These are phyloP conservation scores for Usnea hakonensis DNA, from an alignment of 495 filamentous ascomycete genomes.

Conservation along the genomic window DNA sequence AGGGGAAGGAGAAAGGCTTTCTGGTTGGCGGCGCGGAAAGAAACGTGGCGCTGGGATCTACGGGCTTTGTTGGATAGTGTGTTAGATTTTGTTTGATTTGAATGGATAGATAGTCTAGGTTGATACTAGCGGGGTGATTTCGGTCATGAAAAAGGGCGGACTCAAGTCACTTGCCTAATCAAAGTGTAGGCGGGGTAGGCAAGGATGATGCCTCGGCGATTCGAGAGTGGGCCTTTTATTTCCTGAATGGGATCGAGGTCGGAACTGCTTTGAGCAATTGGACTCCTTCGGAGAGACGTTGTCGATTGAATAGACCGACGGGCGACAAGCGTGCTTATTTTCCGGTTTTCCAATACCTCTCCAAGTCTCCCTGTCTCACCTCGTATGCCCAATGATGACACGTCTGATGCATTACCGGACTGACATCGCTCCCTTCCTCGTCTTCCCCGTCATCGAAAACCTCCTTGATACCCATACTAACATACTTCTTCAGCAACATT, in stretches of 20 bases:
- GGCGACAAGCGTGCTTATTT: slow-evolving; percentile 10
- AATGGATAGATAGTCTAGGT: neutral
- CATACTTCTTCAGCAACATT: slow-evolving; percentile 40
- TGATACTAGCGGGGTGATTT: no score
- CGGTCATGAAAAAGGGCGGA: no score
- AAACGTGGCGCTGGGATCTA: neutral
- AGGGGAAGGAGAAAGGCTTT: neutral
- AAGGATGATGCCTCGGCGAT: no score
- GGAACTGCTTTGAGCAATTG: neutral
- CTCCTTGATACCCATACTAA: slow-evolving; percentile 33
- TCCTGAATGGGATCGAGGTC: neutral
- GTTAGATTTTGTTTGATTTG: neutral
- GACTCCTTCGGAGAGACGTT: neutral
- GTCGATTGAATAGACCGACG: neutral
- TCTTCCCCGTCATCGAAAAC: slow-evolving; percentile 40
- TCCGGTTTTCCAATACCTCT: slow-evolving; percentile 34
- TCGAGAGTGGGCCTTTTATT: neutral
- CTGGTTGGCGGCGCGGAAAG: neutral
- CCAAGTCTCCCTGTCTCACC: slow-evolving; percentile 38
- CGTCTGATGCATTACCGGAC: slow-evolving; percentile 45
- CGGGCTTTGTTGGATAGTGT: neutral
- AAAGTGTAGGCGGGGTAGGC: no score
- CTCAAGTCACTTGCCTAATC: no score
- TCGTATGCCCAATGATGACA: slow-evolving; percentile 41
- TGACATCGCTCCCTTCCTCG: slow-evolving; percentile 37